Conservation (phyloP, 2,329 filamentous ascomycete species). For the Penicillium sp. region DNA sequence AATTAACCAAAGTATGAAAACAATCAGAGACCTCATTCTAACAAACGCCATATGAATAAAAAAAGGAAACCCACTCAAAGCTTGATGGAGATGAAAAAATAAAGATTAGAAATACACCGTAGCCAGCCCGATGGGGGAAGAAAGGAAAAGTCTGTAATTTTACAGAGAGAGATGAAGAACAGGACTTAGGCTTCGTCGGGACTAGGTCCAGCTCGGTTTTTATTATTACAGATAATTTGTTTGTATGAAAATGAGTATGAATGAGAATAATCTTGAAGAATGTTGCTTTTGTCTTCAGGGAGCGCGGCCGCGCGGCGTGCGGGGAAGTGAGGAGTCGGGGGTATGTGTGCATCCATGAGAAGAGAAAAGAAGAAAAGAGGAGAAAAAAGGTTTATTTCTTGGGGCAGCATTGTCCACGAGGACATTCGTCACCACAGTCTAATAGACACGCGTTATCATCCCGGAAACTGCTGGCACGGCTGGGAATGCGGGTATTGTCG, state of each 20-base stretch:
- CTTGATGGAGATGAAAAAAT: background rate
- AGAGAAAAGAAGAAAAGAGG: background rate
- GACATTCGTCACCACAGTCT: slow-evolving; percentile 46
- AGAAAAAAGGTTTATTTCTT: slow-evolving; percentile 21
- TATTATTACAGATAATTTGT: slow-evolving; percentile 1
- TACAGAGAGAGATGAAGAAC: background rate
- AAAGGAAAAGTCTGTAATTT: background rate
- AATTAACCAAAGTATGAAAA: background rate
- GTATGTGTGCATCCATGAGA: background rate
- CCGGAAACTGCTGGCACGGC: slow-evolving; percentile 34
- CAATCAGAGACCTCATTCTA: background rate
- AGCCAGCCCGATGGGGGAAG: too few species aligned
- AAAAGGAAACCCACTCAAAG: background rate
- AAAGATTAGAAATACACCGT: background rate
- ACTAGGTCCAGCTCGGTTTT: background rate
- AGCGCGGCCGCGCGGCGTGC: background rate
- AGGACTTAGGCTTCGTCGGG: background rate
- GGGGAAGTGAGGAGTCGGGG: background rate
- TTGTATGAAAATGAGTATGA: background rate
- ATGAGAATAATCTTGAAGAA: background rate
- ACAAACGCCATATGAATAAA: background rate
- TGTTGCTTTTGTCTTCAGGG: background rate
- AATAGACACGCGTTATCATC: slow-evolving; percentile 43
- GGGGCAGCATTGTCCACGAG: slow-evolving; percentile 40
- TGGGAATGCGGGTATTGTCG: slow-evolving; percentile 18